phyloP scores from a whole-genome alignment of 2,329 filamentous ascomycete species.

The Paecilomyces formosus region DNA sequence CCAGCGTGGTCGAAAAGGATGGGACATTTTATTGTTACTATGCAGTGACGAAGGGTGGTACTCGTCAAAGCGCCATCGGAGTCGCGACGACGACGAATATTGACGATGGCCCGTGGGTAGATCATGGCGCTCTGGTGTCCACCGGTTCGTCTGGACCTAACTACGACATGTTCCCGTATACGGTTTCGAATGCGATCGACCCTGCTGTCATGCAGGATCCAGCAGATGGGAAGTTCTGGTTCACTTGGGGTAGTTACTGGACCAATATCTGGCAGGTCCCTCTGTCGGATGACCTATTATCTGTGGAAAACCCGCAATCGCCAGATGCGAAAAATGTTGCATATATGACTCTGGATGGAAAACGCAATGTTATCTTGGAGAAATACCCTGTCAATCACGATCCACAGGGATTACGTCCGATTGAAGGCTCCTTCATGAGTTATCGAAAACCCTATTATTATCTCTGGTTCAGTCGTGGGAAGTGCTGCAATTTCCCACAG shows the following conservation, averaged over 20 bases:
- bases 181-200: conserved; percentile 55
- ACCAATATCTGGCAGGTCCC: conserved; percentile 54
- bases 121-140: conserved; percentile 26
- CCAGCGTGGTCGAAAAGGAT: conserved; percentile 52
- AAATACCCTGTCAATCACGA: neutral
- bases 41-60: conserved; percentile 54
- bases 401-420: conserved; percentile 8
- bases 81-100: conserved; percentile 42
- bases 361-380: neutral
- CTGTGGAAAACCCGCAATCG: conserved; percentile 9
- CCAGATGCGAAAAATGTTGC: conserved; percentile 22
- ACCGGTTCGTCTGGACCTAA: conserved; percentile 23
- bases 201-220: conserved; percentile 41
- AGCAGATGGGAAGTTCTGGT: conserved; percentile 30
- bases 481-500: conserved; percentile 26
- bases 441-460: conserved; percentile 30
- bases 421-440: conserved; percentile 30
- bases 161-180: conserved; percentile 22
- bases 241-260: conserved; percentile 66
- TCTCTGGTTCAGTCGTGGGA: conserved; percentile 31
- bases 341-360: conserved; percentile 1
- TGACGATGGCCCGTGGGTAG: conserved; percentile 25
- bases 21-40: conserved; percentile 59
- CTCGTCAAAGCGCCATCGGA: conserved; percentile 56
- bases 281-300: conserved; percentile 29